phyloP scores from a whole-genome alignment of 305 asterid species.

The Fraxinus platypoda region DNA sequence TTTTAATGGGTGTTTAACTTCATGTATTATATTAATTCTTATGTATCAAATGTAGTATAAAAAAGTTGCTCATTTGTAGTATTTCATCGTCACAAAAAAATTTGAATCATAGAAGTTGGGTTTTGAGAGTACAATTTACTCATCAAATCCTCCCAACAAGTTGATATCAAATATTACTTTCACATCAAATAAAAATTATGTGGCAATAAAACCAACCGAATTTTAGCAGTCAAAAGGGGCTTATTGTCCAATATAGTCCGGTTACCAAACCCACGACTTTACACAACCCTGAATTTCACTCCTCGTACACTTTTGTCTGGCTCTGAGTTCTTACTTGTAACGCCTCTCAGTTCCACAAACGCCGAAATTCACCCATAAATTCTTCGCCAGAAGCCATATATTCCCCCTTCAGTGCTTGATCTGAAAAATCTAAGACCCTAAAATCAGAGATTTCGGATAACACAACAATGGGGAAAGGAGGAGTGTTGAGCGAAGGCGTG shows the following conservation, averaged over 20 bases:
- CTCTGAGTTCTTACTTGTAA: not conserved
- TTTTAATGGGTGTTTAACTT: too few species aligned
- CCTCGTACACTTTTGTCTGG: not conserved
- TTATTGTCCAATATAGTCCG: not conserved
- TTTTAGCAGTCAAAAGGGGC: too few species aligned
- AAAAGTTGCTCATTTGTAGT: too few species aligned
- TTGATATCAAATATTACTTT: too few species aligned
- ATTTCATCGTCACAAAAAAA: too few species aligned
- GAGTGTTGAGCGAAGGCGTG: constrained; percentile 35
- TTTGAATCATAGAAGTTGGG: too few species aligned
- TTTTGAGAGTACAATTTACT: too few species aligned
- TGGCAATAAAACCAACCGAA: too few species aligned
- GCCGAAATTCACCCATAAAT: not conserved
- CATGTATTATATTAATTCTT: too few species aligned
- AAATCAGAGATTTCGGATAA: not conserved
- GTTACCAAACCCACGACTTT: not conserved
- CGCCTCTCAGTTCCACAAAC: not conserved
- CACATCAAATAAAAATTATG: too few species aligned
- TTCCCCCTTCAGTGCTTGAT: not conserved
- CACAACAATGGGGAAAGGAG: constrained; percentile 40
- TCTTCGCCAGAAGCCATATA: not conserved
- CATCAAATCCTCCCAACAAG: too few species aligned
- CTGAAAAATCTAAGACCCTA: not conserved
- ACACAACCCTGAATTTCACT: not conserved
- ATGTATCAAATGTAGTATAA: too few species aligned